Evolutionary conservation across 805 yeast genomes (phyloP), one percentile per base, ranked within the genome.

Genomic region (Candida golubevii): DNA sequence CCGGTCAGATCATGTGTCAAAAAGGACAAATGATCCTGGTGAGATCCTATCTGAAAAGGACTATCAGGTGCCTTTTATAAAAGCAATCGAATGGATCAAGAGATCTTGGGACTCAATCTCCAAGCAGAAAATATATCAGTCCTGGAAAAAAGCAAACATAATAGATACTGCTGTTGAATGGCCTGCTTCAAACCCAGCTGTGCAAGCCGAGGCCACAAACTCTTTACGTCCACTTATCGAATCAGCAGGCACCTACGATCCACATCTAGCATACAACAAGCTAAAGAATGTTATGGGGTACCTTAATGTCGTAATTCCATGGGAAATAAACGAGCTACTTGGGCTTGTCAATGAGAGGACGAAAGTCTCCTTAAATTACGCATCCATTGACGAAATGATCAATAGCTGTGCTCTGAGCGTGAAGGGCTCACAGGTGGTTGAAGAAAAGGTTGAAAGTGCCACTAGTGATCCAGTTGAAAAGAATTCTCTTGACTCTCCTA

Each of bases 301-400:
- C 41, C 65, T 77, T n/a, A 67, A 69, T 41, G 82, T 78, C 12
- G 72, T 65, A 11, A 70, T 77, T 41, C 73, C 79, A 23, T 82
- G 86, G 86, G 80, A 78, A 43, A 65, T 75, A 27, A 75, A 75
- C 39, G 76, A 77, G 48, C 58, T 82, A 33, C 51, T 80, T 36
- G 82, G 80, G 33, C 61, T 82, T 28, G 72, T 70, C 2, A 70
- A 70, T 49, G 75, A 70, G 51, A 46, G 72, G 33, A 66, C 65
- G 6, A 70, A 70, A 45, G 66, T 70, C 14, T 67, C 72, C 1
- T 54, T 70, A 11, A 67, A 70, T 35, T 82, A 80, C 52, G 66
- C 76, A 9, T 79, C 85, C 14, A 78, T 78, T 35, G 81, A 75
- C 41, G 86, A 82, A 53, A 71, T 81, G 36, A 78, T 81, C 3